Evolutionary conservation across 192 early-diverging fungal species (phyloP).

Genomic region (Linnemannia exigua): DNA sequence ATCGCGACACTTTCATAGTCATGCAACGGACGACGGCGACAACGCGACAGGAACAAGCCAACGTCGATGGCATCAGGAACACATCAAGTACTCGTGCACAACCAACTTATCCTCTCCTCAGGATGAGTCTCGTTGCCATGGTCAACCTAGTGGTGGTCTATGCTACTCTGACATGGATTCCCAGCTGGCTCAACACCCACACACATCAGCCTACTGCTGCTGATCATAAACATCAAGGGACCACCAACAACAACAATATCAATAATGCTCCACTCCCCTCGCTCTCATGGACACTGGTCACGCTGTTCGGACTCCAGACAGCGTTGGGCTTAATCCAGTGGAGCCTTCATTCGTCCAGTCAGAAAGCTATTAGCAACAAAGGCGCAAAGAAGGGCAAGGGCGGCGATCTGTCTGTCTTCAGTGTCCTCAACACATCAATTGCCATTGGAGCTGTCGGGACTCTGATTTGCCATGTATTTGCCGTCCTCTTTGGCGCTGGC

Average conservation of each 20-base stretch:
- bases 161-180: constrained; percentile 35
- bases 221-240: not conserved
- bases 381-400: not conserved
- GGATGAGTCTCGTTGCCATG: constrained; percentile 39
- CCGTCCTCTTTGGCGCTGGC: constrained; percentile 50
- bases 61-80: not conserved
- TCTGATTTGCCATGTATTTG: constrained; percentile 40
- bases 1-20: not conserved
- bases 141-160: constrained; percentile 29
- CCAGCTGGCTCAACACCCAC: constrained; percentile 6
- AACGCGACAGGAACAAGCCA: constrained; percentile 12
- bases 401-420: constrained; percentile 9
- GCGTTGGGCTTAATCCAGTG: constrained; percentile 21
- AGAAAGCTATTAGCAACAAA: not conserved
- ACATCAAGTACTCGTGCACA: not conserved
- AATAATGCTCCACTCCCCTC: constrained; percentile 34
- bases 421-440: constrained; percentile 29
- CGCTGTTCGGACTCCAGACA: constrained; percentile 35
- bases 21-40: constrained; percentile 33
- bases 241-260: not conserved
- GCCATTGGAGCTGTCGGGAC: constrained; percentile 36
- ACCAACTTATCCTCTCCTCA: constrained; percentile 46
- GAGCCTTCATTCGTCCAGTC: constrained; percentile 7
- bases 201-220: not conserved
- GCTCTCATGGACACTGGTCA: constrained; percentile 35